Evolutionary conservation across 208 protist genomes (phyloP).

Genomic region (Leptomonas seymouri): DNA sequence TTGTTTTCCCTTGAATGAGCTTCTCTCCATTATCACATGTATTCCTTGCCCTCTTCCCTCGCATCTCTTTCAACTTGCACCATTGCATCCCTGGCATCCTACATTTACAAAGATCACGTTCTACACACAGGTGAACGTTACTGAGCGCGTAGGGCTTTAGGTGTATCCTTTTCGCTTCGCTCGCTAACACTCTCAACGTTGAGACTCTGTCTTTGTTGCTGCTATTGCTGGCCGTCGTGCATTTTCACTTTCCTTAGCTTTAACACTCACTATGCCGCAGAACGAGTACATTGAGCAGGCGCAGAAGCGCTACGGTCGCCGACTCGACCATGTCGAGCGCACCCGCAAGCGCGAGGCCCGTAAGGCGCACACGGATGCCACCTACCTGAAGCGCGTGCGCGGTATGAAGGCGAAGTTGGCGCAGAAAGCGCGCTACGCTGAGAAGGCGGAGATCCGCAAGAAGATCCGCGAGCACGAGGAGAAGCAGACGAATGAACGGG

Average conservation of each 20-base stretch:
- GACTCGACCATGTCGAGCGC: conserved; percentile 98
- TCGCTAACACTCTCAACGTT: neutral
- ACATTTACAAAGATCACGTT: too few relatives aligned
- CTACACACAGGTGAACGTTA: too few relatives aligned
- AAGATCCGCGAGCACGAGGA: conserved; percentile 99
- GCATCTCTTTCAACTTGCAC: neutral
- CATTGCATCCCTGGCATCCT: too few relatives aligned
- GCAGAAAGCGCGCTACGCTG: conserved; percentile 97
- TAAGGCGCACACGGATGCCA: conserved; percentile 94
- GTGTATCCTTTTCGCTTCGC: neutral
- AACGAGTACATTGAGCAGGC: conserved; percentile 99
- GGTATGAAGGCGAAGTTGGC: conserved; percentile 99
- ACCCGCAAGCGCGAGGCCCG: conserved; percentile 98
- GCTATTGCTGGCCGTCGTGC: too few relatives aligned
- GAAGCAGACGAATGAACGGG: conserved; percentile 93
- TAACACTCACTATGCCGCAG: conserved; percentile 92
- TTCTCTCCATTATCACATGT: neutral
- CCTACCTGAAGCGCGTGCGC: conserved; percentile 94
- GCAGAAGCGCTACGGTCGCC: conserved; percentile 97
- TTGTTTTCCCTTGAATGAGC: neutral
- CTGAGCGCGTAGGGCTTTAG: neutral
- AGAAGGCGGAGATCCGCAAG: conserved; percentile 99
- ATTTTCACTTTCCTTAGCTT: conserved; percentile 9
- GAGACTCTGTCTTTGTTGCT: neutral
- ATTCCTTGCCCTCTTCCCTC: too few relatives aligned